Evolutionary conservation across 1,284 basidiomycete genomes (phyloP).

Genomic region (Leccinum variabile): DNA sequence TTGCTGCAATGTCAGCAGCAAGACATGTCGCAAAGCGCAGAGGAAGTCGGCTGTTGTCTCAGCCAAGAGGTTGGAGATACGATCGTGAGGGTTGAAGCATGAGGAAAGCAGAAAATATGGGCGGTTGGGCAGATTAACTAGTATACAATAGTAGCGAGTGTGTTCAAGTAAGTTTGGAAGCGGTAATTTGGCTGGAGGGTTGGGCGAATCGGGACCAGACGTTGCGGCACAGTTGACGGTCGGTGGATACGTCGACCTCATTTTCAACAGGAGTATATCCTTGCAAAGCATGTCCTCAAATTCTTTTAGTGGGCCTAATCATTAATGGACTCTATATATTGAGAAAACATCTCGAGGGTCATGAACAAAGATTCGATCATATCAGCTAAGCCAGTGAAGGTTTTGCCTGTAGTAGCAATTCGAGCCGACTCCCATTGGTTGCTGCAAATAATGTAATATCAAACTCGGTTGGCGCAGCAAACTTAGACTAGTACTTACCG

Average conservation of each 20-base stretch:
- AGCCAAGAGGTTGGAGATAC: slow-evolving; percentile 98
- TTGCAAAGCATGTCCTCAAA: too few relatives aligned
- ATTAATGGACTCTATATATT: background rate
- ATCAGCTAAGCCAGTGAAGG: background rate
- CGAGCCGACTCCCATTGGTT: background rate
- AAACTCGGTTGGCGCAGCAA: too few relatives aligned
- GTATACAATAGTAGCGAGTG: slow-evolving; percentile 34
- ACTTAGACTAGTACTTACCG: background rate
- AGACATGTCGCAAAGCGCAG: slow-evolving; percentile 88
- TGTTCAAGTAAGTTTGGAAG: slow-evolving; percentile 31
- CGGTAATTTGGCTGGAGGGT: slow-evolving; percentile 24
- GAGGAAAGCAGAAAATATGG: too few relatives aligned
- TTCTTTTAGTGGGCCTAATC: background rate
- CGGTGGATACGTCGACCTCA: too few relatives aligned
- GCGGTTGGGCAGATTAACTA: slow-evolving; percentile 33
- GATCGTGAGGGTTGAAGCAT: too few relatives aligned
- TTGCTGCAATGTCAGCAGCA: slow-evolving; percentile 96
- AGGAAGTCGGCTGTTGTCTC: slow-evolving; percentile 83
- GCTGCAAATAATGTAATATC: background rate
- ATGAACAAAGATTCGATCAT: background rate
- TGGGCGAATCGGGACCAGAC: slow-evolving; percentile 27
- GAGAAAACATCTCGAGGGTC: background rate
- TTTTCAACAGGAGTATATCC: too few relatives aligned
- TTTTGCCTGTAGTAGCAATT: background rate
- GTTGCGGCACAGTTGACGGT: slow-evolving; percentile 34